These are phyloP conservation scores for Lasiodiplodia gonubiensis DNA, from an alignment of 2,329 filamentous ascomycete species.

Conservation along the genomic window DNA sequence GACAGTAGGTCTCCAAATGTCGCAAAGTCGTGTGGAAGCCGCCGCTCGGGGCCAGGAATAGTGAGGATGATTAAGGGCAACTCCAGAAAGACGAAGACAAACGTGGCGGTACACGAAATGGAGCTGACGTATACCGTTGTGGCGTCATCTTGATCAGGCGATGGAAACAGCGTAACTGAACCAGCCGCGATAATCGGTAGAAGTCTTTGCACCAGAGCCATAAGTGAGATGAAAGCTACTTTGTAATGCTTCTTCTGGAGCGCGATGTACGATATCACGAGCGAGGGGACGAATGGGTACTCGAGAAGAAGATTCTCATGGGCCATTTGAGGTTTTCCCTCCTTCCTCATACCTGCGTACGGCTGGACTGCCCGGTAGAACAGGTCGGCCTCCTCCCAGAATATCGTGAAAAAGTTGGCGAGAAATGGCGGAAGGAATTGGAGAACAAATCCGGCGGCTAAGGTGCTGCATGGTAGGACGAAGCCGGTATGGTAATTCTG, in stretches of 20 bases:
- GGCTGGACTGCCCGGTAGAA: background rate
- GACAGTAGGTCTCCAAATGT: background rate
- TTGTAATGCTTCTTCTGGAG: background rate
- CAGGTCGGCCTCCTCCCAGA: background rate
- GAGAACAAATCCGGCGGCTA: background rate
- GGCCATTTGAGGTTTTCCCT: background rate
- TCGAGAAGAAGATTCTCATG: background rate
- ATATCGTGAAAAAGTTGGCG: background rate
- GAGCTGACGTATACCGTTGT: background rate
- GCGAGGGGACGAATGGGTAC: background rate
- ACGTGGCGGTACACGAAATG: background rate
- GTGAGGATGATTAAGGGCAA: background rate
- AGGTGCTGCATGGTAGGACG: background rate
- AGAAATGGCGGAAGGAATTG: background rate
- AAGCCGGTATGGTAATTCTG: background rate
- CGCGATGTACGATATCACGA: background rate
- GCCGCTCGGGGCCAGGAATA: background rate
- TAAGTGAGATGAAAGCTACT: background rate
- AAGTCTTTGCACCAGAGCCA: background rate
- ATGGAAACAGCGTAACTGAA: background rate
- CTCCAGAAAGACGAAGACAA: background rate
- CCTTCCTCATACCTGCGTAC: background rate
- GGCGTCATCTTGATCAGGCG: background rate
- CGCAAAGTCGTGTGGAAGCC: background rate
- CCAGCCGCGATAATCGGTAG: background rate